Evolutionary conservation across 2,329 filamentous ascomycete genomes (phyloP).

Genomic region (Sclerotinia subarctica): DNA sequence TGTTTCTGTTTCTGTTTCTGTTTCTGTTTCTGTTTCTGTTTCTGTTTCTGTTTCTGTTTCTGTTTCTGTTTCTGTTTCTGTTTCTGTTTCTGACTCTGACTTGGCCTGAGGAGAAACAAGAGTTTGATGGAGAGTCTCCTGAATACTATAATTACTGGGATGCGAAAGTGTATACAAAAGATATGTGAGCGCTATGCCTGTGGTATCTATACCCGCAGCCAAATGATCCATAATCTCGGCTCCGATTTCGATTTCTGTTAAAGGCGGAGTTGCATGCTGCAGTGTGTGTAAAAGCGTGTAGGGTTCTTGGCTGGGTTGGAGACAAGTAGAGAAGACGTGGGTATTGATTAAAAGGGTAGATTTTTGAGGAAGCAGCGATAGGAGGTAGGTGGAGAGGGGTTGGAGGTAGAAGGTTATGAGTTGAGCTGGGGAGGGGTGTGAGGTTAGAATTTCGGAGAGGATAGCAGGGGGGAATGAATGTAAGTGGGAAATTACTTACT

Average conservation of each 20-base stretch:
- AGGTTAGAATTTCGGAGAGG: not conserved
- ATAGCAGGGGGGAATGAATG: too few relatives aligned
- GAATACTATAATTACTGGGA: slow-evolving; percentile 50
- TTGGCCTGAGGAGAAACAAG: not conserved
- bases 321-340: slow-evolving; percentile 52
- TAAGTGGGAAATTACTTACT: slow-evolving; percentile 52
- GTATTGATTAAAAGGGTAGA: slow-evolving; percentile 52
- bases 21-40: not conserved
- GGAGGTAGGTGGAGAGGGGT: slow-evolving; percentile 95
- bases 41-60: not conserved
- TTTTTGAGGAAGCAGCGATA: slow-evolving; percentile 58
- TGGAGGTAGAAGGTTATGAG: slow-evolving; percentile 68
- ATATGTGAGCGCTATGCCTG: slow-evolving; percentile 66
- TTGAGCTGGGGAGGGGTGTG: slow-evolving; percentile 44
- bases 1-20: not conserved
- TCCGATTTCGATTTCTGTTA: slow-evolving; percentile 52
- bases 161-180: slow-evolving; percentile 69
- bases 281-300: slow-evolving; percentile 58
- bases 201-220: slow-evolving; percentile 68
- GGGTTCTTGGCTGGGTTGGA: slow-evolving; percentile 47
- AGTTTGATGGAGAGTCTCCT: slow-evolving; percentile 47
- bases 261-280: slow-evolving; percentile 45
- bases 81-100: not conserved
- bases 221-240: slow-evolving; percentile 71
- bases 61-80: too few relatives aligned